Conservation (phyloP, 148 eudicot genomes). For the Arctostaphylos glauca region DNA sequence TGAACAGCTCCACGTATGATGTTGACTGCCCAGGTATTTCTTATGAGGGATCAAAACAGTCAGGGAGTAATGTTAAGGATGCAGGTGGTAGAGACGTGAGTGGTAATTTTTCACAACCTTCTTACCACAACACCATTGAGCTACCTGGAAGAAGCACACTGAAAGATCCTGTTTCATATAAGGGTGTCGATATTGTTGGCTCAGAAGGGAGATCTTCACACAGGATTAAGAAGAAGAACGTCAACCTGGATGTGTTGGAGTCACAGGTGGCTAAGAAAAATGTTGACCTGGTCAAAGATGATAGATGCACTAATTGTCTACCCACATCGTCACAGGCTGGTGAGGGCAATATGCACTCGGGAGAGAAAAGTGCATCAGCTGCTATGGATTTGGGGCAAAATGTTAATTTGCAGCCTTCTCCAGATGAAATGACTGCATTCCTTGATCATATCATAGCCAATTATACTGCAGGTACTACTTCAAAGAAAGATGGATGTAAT, state of each 20-base stretch:
- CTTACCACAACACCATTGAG: constrained; percentile 14
- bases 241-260: constrained; percentile 27
- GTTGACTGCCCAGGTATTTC: constrained; percentile 18
- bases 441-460: constrained; percentile 5
- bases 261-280: constrained; percentile 28
- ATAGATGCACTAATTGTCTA: constrained; percentile 19
- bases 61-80: constrained; percentile 17
- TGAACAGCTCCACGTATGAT: constrained; percentile 17
- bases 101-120: constrained; percentile 24
- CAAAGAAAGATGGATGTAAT: constrained; percentile 17
- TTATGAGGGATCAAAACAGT: constrained; percentile 25
- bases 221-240: constrained; percentile 42
- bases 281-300: constrained; percentile 22
- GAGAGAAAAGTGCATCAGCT: constrained; percentile 18
- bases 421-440: constrained; percentile 16
- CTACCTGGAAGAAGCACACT: constrained; percentile 20
- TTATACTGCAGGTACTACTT: constrained; percentile 22
- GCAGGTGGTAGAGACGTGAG: constrained; percentile 17
- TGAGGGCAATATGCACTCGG: constrained; percentile 18
- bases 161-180: constrained; percentile 26
- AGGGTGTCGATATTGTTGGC: constrained; percentile 24
- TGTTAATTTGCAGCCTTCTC: constrained; percentile 16
- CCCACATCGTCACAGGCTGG: constrained; percentile 25
- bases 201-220: constrained; percentile 22
- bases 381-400: constrained; percentile 15